Base-by-base conservation (phyloP, 176 grass and related monocot genomes). In the Oryza coarctata region DNA sequence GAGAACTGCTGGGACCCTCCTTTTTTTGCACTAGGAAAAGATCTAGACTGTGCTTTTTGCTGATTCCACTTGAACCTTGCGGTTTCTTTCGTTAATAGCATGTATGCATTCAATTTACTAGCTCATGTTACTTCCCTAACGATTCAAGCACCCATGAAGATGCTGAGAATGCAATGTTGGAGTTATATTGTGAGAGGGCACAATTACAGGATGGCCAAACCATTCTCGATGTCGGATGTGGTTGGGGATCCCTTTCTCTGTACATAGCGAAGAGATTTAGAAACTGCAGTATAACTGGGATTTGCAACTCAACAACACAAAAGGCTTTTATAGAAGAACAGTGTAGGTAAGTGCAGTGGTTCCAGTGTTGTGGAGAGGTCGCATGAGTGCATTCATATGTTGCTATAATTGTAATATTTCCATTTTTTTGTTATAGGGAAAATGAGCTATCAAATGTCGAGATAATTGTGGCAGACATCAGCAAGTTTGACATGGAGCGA, bases 231-330 rank as follows among this genome's bases (percentile, higher is more conserved):
- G 83, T 98, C 32, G 95, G 95, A 40, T 98, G 95, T 74, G 95
- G 95, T 18, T 98, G 95, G 92, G 95, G 95, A 15, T 98, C 95
- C 66, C 80, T 98, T 78, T 93, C 92, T 57, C 36, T 95, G 12
- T 86, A 91, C 74, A 74, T 94, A 40, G 95, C 92, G 47, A 94
- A 94, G 90, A 93, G 93, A 79, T 93, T 91, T 77, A 81, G 11
- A 22, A 93, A 91, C 70, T 93, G 92, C 58, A 93, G 64, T 44
- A 36, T 98, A 30, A 95, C 92, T 44, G 95, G 95, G 63, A 98
- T 98, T 88, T 98, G 95, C 82, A 98, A 98, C 88, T 95, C 92
- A 73, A 78, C 49, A 11, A 98, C 90, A 61, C 95, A 98, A 65
- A 95, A 98, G 58, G 78, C 88, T 79, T 89, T 90, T 68, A 95